A percentile compares a stretch with the other conserved stretches of the same genome.
phyloP scores from a whole-genome alignment of 768 basidiomycete genomes.

The Mycena maculata region DNA sequence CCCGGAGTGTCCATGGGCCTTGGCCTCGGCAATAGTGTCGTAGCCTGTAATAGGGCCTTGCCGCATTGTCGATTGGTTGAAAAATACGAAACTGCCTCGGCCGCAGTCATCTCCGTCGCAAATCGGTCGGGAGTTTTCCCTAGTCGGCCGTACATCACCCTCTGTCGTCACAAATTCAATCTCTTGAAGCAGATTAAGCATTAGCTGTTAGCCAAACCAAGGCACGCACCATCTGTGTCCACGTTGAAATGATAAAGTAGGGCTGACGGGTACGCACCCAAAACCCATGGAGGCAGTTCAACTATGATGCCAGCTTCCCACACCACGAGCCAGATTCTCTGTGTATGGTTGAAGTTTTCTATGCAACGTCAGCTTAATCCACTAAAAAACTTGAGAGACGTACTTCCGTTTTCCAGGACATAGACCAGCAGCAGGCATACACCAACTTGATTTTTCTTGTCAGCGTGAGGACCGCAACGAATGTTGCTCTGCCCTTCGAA shows the following conservation, averaged over 20 bases:
- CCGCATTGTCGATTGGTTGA: neutral
- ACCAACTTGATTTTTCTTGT: conserved; percentile 45
- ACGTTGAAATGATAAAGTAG: conserved; percentile 49
- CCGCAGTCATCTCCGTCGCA: neutral
- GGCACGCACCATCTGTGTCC: conserved; percentile 38
- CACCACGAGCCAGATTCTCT: conserved; percentile 45
- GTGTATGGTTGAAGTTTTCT: conserved; percentile 36
- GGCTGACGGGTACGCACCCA: conserved; percentile 45
- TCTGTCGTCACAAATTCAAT: conserved; percentile 5
- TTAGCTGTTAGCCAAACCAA: neutral
- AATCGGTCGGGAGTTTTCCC: neutral
- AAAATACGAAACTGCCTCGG: neutral
- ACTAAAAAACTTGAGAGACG: neutral
- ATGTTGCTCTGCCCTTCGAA: conserved; percentile 29
- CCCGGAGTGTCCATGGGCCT: too few species aligned
- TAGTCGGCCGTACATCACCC: neutral
- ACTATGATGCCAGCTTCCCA: conserved; percentile 49
- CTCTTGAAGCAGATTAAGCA: neutral
- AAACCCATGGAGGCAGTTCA: conserved; percentile 46
- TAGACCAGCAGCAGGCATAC: conserved; percentile 44
- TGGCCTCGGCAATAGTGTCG: too few species aligned
- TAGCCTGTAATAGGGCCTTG: neutral
- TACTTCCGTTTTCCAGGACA: conserved; percentile 24
- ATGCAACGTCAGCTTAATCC: neutral
- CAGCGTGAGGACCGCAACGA: conserved; percentile 41